phyloP scores from a whole-genome alignment of 2,329 filamentous ascomycete genomes.

The Fusarium chaquense region DNA sequence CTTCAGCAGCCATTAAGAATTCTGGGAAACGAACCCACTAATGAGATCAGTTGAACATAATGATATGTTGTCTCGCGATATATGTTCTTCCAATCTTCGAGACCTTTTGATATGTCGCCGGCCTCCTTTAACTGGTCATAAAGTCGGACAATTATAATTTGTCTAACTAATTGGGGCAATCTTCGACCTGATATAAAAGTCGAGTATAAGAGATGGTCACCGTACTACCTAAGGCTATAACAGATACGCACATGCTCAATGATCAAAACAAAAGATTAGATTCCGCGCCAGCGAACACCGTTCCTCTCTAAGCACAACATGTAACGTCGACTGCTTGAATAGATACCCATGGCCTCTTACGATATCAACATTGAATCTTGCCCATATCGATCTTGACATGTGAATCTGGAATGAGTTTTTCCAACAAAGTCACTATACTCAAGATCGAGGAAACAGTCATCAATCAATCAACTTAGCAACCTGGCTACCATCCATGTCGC shows the following conservation, averaged over 20 bases:
- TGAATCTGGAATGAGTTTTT: neutral
- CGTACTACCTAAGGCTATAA: neutral
- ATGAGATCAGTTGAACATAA: neutral
- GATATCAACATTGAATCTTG: neutral
- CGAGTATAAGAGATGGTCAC: neutral
- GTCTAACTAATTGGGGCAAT: neutral
- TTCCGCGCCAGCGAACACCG: neutral
- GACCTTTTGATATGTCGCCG: neutral
- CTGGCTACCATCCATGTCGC: neutral
- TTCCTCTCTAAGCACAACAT: slow-evolving; percentile 1
- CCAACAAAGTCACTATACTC: neutral
- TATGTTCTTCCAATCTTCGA: neutral
- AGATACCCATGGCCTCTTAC: neutral
- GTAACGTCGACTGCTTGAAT: neutral
- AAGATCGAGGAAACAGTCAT: neutral
- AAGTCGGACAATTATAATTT: slow-evolving; percentile 1
- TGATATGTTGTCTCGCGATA: neutral
- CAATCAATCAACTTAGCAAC: neutral
- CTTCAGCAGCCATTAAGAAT: neutral
- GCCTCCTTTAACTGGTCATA: neutral
- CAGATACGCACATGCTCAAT: neutral
- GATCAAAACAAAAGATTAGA: neutral
- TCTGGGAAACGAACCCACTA: neutral
- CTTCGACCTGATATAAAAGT: neutral
- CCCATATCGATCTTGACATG: neutral